Base-by-base conservation (phyloP, 192 early-diverging fungal species). In the Coemansia sp. region DNA sequence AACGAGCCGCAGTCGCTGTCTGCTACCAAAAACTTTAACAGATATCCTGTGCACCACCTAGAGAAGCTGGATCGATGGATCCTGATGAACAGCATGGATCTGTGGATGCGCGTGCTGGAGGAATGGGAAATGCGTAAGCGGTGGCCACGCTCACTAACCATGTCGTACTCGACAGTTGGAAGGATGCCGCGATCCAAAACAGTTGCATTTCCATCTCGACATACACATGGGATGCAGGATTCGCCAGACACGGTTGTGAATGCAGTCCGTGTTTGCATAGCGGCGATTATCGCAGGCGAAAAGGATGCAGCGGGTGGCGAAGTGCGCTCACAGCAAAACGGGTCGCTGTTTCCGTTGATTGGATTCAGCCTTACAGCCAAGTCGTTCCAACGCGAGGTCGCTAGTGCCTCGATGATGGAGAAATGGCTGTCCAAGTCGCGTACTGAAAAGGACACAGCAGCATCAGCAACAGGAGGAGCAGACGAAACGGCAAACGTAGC, bases 21-120 rank as follows among this genome's bases (percentile, higher is more conserved):
- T 0, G 66, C 81, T 10, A 63, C 67, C 6, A 83, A 83, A 37
- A 67, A 62, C 47, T 75, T 83, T 50, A 27, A 44, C 33, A 64
- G 64, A n/a, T 57, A 47, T 27, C 74, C 74, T 3, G 60, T 64
- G 5, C 50, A 44, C 6, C 44, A 33, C 11, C 15, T 75, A 50
- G 55, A 50, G 2, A 45, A 62, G 27, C 62, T 81, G 3, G 74
- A 75, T 20, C 69, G 62, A 3, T 81, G 79, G 79, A 48, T 76
- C 41, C 44, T 44, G 56, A 81, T 81, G 65, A 75, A 75, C 41
- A 63, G 59, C 9, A 54, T 60, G 11, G 79, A 81, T 37, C 57
- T 81, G 59, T 75, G 79, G 74, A 72, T 68, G 57, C 79, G 79
- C 28, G 74, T 75, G 25, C 11, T 42, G 1, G 79, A 75, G 23